phyloP scores from a whole-genome alignment of 331 rosid genomes.

The Phaseolus coccineus region DNA sequence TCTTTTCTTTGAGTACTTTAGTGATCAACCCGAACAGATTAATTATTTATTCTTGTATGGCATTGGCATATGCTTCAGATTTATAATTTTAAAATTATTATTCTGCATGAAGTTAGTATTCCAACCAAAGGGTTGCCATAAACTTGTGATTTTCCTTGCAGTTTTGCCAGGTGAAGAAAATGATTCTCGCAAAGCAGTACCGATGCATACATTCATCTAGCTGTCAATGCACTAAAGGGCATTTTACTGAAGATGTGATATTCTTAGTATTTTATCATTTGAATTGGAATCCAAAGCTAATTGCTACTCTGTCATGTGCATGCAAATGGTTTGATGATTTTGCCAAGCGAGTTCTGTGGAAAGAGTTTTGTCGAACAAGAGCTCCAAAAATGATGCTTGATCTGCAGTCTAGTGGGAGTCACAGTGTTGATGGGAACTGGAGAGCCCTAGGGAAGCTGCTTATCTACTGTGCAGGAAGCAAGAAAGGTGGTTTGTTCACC shows the following conservation, averaged over 20 bases:
- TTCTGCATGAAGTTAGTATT: neutral
- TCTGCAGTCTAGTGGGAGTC: slow-evolving; percentile 91
- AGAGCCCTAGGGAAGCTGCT: slow-evolving; percentile 91
- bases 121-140: slow-evolving; percentile 22
- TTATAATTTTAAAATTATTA: neutral
- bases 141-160: slow-evolving; percentile 24
- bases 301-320: slow-evolving; percentile 80
- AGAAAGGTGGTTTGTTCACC: slow-evolving; percentile 77
- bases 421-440: slow-evolving; percentile 96
- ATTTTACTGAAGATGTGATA: slow-evolving; percentile 82
- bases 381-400: slow-evolving; percentile 93
- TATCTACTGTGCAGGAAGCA: slow-evolving; percentile 89
- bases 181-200: slow-evolving; percentile 89
- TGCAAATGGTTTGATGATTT: slow-evolving; percentile 99
- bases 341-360: slow-evolving; percentile 94
- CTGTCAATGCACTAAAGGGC: slow-evolving; percentile 91
- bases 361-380: slow-evolving; percentile 89
- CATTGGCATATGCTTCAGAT: neutral
- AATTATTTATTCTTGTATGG: neutral
- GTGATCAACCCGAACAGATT: neutral
- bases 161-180: slow-evolving; percentile 55
- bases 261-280: slow-evolving; percentile 74
- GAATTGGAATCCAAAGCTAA: slow-evolving; percentile 91
- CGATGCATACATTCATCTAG: slow-evolving; percentile 93
- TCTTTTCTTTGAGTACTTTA: too few relatives aligned